These are phyloP conservation scores for Phaeoacremonium minimum DNA, from an alignment of 2,329 filamentous ascomycete species.

Conservation along the genomic window DNA sequence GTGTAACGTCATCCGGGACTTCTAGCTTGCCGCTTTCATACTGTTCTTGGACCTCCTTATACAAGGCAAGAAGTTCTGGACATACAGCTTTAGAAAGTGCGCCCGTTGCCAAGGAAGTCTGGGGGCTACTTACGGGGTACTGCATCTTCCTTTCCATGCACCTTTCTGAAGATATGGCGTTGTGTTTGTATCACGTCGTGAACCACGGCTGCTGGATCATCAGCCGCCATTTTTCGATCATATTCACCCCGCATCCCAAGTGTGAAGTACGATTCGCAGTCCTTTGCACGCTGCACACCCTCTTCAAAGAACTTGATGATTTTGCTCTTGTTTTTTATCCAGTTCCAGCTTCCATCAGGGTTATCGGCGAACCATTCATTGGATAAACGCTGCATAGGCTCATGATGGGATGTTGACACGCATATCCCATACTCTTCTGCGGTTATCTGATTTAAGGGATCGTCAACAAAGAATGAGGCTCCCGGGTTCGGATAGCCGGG, in stretches of 20 bases:
- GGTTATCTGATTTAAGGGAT: constrained; percentile 50
- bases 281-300: constrained; percentile 48
- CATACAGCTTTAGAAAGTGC: neutral
- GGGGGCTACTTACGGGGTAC: constrained; percentile 29
- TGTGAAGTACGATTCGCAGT: constrained; percentile 56
- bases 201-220: constrained; percentile 46
- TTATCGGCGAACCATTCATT: constrained; percentile 36
- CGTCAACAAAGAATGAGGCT: constrained; percentile 59
- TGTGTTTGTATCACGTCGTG: constrained; percentile 51
- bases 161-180: constrained; percentile 45
- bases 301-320: constrained; percentile 54
- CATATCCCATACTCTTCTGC: constrained; percentile 62
- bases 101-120: neutral
- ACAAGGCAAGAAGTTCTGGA: constrained; percentile 57
- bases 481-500: constrained; percentile 40
- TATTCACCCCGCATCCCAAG: constrained; percentile 55
- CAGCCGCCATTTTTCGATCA: constrained; percentile 45
- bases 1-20: constrained; percentile 57
- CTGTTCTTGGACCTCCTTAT: constrained; percentile 62
- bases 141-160: constrained; percentile 39
- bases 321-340: constrained; percentile 50
- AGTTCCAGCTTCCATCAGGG: constrained; percentile 52
- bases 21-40: constrained; percentile 52
- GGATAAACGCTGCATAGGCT: constrained; percentile 60
- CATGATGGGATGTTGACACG: constrained; percentile 61